Evolutionary conservation across 75 land plant genomes (phyloP).

Genomic region (Picea sitchensis): DNA sequence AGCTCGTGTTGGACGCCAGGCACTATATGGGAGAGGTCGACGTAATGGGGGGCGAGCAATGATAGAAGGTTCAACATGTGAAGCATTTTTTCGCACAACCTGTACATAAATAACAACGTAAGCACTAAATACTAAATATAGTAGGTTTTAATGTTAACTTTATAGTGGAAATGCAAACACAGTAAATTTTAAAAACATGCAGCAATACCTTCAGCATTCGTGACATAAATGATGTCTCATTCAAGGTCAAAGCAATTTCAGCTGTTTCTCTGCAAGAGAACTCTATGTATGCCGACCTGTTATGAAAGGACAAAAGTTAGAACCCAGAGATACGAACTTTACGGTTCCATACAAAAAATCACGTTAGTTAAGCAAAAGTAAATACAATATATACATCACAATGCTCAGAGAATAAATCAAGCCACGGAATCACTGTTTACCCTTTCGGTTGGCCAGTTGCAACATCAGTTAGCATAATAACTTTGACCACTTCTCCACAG

Average conservation of each 20-base stretch:
- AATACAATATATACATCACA: background rate
- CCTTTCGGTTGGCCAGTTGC: slow-evolving; percentile 90
- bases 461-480: slow-evolving; percentile 62
- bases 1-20: slow-evolving; percentile 28
- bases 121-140: background rate
- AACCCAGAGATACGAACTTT: background rate
- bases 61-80: slow-evolving; percentile 24
- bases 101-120: slow-evolving; percentile 7
- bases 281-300: slow-evolving; percentile 92
- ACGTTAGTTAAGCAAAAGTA: background rate
- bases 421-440: slow-evolving; percentile 25
- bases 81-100: slow-evolving; percentile 47
- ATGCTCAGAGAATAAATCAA: background rate
- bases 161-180: background rate
- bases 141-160: background rate
- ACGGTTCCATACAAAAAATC: background rate
- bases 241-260: slow-evolving; percentile 67
- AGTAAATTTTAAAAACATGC: background rate
- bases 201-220: slow-evolving; percentile 74
- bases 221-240: slow-evolving; percentile 88
- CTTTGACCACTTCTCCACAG: slow-evolving; percentile 82
- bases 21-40: slow-evolving; percentile 33
- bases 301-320: slow-evolving; percentile 5
- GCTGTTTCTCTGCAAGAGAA: slow-evolving; percentile 79
- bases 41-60: slow-evolving; percentile 25